These are phyloP conservation scores for Calendula officinalis DNA, from an alignment of 129 eudicot genomes.

Conservation along the genomic window DNA sequence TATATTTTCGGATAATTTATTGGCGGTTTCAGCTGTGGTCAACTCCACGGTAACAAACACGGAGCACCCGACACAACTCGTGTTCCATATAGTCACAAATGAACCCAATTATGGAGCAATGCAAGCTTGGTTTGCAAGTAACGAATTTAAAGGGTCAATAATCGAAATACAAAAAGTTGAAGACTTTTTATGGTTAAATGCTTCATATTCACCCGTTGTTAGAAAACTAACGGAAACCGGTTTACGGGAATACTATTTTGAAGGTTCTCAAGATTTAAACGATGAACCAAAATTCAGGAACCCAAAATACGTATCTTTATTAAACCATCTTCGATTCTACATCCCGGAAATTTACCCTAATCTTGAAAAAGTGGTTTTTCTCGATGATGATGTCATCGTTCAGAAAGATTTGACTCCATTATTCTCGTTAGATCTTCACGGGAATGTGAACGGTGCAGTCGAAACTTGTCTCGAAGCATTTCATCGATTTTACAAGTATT, in stretches of 20 bases:
- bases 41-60: conserved; percentile 76
- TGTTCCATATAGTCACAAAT: conserved; percentile 79
- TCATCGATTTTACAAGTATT: conserved; percentile 73
- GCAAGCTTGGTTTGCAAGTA: conserved; percentile 70
- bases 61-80: conserved; percentile 80
- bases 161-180: conserved; percentile 73
- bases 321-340: conserved; percentile 75
- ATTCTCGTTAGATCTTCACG: conserved; percentile 70
- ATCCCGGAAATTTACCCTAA: conserved; percentile 80
- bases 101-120: conserved; percentile 67
- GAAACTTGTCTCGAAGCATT: conserved; percentile 83
- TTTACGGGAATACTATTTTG: conserved; percentile 47
- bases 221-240: conserved; percentile 47
- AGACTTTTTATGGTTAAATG: conserved; percentile 66
- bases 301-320: conserved; percentile 59
- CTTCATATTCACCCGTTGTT: conserved; percentile 69
- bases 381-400: conserved; percentile 79
- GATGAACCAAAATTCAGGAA: conserved; percentile 63
- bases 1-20: conserved; percentile 70
- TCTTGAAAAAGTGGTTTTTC: conserved; percentile 67
- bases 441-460: conserved; percentile 87
- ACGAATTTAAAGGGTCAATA: conserved; percentile 62
- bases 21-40: conserved; percentile 75
- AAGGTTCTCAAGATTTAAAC: conserved; percentile 40
- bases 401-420: conserved; percentile 79